Conservation (phyloP, 371 early-diverging fungal genomes). For the Syncephalastrum monosporum region DNA sequence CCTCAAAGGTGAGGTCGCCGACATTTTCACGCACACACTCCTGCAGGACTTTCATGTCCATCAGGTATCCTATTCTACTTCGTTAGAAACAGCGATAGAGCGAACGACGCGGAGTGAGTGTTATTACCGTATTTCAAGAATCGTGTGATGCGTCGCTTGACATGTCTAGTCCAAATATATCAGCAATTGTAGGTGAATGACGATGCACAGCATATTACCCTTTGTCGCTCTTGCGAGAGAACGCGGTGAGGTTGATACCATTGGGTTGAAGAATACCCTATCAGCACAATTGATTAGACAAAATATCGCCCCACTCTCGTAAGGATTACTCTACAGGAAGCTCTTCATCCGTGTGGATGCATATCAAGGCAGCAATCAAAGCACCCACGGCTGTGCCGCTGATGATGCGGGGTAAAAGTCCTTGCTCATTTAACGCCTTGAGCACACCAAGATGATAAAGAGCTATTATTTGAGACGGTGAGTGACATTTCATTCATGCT, state of each 20-base stretch:
- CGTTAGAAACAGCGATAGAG: not conserved
- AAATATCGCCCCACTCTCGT: not conserved
- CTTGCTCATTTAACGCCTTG: constrained; percentile 66
- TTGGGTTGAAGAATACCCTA: constrained; percentile 59
- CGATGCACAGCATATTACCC: constrained; percentile 10
- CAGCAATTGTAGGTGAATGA: not conserved
- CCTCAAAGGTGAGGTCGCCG: constrained; percentile 72
- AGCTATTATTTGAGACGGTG: constrained; percentile 24
- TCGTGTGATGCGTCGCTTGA: constrained; percentile 60
- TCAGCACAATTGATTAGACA: not conserved
- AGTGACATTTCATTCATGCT: not conserved
- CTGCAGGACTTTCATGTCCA: constrained; percentile 71
- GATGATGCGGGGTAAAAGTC: constrained; percentile 68
- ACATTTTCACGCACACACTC: constrained; percentile 67
- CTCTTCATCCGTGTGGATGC: constrained; percentile 71
- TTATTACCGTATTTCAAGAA: constrained; percentile 59
- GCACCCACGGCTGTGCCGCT: constrained; percentile 74
- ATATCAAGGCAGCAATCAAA: constrained; percentile 70
- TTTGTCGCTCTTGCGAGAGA: constrained; percentile 48
- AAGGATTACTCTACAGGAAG: constrained; percentile 46
- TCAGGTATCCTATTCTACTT: constrained; percentile 53
- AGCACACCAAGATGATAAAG: constrained; percentile 75
- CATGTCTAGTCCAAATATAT: constrained; percentile 28
- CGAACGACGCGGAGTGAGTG: not conserved
- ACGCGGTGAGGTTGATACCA: constrained; percentile 66